These are phyloP conservation scores for Clathrus columnatus DNA, from an alignment of 768 basidiomycete genomes.

Conservation along the genomic window DNA sequence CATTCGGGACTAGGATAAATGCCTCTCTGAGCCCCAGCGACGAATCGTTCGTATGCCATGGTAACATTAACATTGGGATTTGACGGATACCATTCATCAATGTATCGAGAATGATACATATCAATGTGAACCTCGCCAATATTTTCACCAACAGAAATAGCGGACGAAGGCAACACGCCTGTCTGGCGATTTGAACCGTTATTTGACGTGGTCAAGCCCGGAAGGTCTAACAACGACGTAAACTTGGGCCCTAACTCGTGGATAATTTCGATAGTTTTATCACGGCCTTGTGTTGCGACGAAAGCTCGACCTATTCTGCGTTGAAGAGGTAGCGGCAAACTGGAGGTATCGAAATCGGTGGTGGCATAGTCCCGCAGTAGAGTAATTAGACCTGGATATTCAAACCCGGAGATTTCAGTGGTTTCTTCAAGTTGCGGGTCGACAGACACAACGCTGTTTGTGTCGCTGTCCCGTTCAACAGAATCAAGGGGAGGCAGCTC, in stretches of 20 bases:
- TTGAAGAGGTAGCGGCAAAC: neutral
- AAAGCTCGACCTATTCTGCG: constrained; percentile 5
- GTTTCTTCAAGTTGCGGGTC: constrained; percentile 11
- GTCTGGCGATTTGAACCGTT: neutral
- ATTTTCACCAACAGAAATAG: neutral
- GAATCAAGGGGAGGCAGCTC: constrained; percentile 22
- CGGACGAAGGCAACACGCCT: neutral
- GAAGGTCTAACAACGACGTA: neutral
- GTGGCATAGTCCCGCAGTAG: neutral
- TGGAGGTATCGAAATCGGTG: neutral
- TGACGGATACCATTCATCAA: constrained; percentile 24
- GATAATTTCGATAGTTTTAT: neutral
- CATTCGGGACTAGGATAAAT: constrained; percentile 42
- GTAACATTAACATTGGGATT: constrained; percentile 22
- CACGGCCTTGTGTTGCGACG: constrained; percentile 4
- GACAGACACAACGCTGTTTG: constrained; percentile 12
- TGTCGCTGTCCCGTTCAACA: neutral
- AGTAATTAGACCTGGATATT: neutral
- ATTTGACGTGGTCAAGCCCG: neutral
- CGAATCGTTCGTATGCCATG: constrained; percentile 43
- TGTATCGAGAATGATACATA: constrained; percentile 20
- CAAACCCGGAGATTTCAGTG: constrained; percentile 3
- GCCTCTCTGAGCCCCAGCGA: constrained; percentile 33
- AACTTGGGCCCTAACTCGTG: constrained; percentile 1
- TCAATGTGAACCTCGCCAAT: constrained; percentile 17